A percentile compares a stretch with the other conserved stretches of the same genome.
Evolutionary conservation across 179 eudicot genomes (phyloP).

Genomic region (Nepenthes alata): DNA sequence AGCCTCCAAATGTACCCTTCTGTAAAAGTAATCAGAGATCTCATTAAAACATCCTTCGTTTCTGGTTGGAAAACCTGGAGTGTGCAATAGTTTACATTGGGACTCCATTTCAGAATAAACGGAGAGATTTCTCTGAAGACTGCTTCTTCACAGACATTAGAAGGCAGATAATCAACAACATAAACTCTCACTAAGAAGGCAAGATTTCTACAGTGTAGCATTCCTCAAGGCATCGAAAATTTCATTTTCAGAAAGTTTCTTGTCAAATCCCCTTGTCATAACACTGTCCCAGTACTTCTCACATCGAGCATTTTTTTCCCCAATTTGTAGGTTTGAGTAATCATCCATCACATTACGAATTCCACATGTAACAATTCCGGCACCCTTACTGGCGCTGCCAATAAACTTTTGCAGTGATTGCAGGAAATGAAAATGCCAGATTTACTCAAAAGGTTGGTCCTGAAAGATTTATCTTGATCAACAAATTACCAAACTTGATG

Average conservation of each 20-base stretch:
- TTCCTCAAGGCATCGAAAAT: constrained; percentile 31
- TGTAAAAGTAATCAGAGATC: constrained; percentile 62
- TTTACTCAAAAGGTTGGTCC: constrained; percentile 39
- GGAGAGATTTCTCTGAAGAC: constrained; percentile 55
- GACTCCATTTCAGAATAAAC: constrained; percentile 58
- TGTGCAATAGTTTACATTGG: constrained; percentile 35
- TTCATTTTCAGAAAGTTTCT: constrained; percentile 54
- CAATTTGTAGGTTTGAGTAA: constrained; percentile 38
- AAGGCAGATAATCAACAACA: constrained; percentile 45
- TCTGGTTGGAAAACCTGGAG: constrained; percentile 61
- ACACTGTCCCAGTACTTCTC: constrained; percentile 32
- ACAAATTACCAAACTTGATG: constrained; percentile 29
- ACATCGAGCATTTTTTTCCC: constrained; percentile 32
- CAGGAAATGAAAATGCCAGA: constrained; percentile 42
- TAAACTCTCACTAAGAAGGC: constrained; percentile 52
- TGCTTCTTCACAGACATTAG: constrained; percentile 51
- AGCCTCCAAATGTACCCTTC: constrained; percentile 83
- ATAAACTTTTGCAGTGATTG: constrained; percentile 54
- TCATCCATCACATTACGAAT: constrained; percentile 35
- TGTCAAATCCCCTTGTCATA: constrained; percentile 47
- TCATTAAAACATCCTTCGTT: constrained; percentile 45
- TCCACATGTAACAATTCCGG: constrained; percentile 50
- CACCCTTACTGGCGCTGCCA: constrained; percentile 83
- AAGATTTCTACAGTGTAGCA: constrained; percentile 43
- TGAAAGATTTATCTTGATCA: constrained; percentile 40